Evolutionary conservation across 1,284 basidiomycete species (phyloP).

Genomic region (Irpex lacteus): DNA sequence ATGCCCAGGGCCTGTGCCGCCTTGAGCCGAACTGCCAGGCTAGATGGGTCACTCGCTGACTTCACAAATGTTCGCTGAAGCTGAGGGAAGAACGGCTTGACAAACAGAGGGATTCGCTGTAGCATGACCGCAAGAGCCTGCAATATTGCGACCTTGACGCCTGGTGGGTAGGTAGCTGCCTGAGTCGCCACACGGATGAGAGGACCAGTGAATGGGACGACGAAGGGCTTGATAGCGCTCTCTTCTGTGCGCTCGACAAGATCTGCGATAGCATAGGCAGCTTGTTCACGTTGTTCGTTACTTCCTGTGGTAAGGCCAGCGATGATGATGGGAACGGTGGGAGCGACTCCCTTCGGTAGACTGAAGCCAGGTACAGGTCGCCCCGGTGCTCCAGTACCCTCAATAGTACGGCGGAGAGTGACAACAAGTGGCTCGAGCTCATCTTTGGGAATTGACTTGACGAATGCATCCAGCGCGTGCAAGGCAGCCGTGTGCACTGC

Average conservation of each 20-base stretch:
- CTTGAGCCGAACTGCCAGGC: conserved; percentile 75
- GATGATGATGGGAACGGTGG: conserved; percentile 87
- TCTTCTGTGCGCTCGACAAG: conserved; percentile 91
- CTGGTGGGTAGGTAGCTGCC: conserved; percentile 84
- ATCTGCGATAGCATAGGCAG: conserved; percentile 93
- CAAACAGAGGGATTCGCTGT: conserved; percentile 81
- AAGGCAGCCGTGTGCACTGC: conserved; percentile 83
- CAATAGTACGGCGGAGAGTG: conserved; percentile 86
- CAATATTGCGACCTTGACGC: conserved; percentile 88
- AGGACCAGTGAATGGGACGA: conserved; percentile 95
- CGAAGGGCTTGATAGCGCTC: conserved; percentile 91
- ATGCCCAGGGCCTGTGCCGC: conserved; percentile 86
- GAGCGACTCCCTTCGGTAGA: conserved; percentile 86
- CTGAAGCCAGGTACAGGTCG: conserved; percentile 85
- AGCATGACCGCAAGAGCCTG: conserved; percentile 82
- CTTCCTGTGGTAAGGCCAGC: conserved; percentile 82
- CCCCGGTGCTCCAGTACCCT: conserved; percentile 81
- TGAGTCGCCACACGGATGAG: conserved; percentile 93
- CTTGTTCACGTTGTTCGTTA: conserved; percentile 88
- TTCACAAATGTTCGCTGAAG: conserved; percentile 97
- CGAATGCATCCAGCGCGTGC: conserved; percentile 82
- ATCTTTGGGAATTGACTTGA: conserved; percentile 91
- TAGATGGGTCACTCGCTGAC: conserved; percentile 81
- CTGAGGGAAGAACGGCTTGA: conserved; percentile 98
- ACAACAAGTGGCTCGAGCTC: conserved; percentile 89